Percentiles rank a stretch among this genome's conserved stretches.
These are phyloP conservation scores for Saturnispora saitoi DNA, from an alignment of 805 yeast genomes.

Conservation along the genomic window DNA sequence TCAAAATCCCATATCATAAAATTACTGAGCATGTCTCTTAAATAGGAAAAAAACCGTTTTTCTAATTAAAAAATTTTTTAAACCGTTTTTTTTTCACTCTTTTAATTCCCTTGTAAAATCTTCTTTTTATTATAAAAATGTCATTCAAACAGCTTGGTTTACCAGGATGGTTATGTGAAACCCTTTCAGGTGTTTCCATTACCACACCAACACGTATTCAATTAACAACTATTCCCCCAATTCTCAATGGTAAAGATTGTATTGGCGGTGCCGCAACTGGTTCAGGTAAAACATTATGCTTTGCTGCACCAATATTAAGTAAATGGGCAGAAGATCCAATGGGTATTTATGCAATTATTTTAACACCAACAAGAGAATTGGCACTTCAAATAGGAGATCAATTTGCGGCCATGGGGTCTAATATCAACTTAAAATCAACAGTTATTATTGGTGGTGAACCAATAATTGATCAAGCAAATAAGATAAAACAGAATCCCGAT, in stretches of 20 bases:
- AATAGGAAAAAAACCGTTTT: neutral
- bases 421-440: conserved; percentile 73
- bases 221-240: conserved; percentile 77
- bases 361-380: conserved; percentile 90
- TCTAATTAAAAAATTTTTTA: neutral
- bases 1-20: neutral
- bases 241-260: conserved; percentile 77
- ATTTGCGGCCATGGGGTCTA: conserved; percentile 84
- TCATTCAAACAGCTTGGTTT: conserved; percentile 48
- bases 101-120: neutral
- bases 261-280: conserved; percentile 99
- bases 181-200: conserved; percentile 75
- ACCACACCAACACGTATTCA: conserved; percentile 82
- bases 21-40: neutral
- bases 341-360: conserved; percentile 81
- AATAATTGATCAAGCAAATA: conserved; percentile 79
- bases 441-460: conserved; percentile 94
- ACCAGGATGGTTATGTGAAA: conserved; percentile 78
- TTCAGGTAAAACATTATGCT: conserved; percentile 95
- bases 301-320: conserved; percentile 94
- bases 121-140: neutral
- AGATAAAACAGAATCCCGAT: conserved; percentile 78
- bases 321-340: conserved; percentile 93
- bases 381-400: conserved; percentile 98
- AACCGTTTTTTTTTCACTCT: neutral